A percentile compares a stretch with the other conserved stretches of the same genome.
Conservation (phyloP, 1,284 basidiomycete species). For the Bondarzewia mesenterica region DNA sequence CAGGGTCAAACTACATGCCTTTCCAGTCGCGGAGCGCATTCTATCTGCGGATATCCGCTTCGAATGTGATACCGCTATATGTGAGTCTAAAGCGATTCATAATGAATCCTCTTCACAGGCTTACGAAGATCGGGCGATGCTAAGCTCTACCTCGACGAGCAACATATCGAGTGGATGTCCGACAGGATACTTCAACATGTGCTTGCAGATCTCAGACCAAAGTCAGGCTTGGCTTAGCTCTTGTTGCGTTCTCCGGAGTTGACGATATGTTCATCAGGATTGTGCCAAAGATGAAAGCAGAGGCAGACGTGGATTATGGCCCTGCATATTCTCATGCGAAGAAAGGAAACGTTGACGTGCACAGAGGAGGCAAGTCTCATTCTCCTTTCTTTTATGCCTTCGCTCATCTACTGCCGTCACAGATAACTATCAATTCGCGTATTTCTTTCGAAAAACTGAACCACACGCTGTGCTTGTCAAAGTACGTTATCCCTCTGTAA, state of each 20-base stretch:
- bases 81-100: slow-evolving; percentile 34
- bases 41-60: slow-evolving; percentile 62
- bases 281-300: slow-evolving; percentile 54
- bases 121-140: too few species aligned
- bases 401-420: slow-evolving; percentile 8
- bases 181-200: slow-evolving; percentile 63
- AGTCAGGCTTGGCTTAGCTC: slow-evolving; percentile 32
- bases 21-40: slow-evolving; percentile 58
- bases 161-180: slow-evolving; percentile 76
- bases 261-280: slow-evolving; percentile 34
- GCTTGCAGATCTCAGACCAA: slow-evolving; percentile 59
- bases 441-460: slow-evolving; percentile 70
- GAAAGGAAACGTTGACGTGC: slow-evolving; percentile 60
- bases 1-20: slow-evolving; percentile 28
- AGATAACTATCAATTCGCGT: slow-evolving; percentile 78
- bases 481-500: slow-evolving; percentile 26
- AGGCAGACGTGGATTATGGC: slow-evolving; percentile 37
- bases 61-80: slow-evolving; percentile 60
- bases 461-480: slow-evolving; percentile 70
- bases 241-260: not conserved
- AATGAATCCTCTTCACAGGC: too few species aligned
- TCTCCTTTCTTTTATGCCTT: not conserved
- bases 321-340: slow-evolving; percentile 34
- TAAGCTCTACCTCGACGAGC: slow-evolving; percentile 70
- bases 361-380: slow-evolving; percentile 56